Percentiles rank a stretch among this genome's conserved stretches.
Evolutionary conservation across 2,329 filamentous ascomycete species (phyloP).

Genomic region (Neopestalotiopsis clavispora): DNA sequence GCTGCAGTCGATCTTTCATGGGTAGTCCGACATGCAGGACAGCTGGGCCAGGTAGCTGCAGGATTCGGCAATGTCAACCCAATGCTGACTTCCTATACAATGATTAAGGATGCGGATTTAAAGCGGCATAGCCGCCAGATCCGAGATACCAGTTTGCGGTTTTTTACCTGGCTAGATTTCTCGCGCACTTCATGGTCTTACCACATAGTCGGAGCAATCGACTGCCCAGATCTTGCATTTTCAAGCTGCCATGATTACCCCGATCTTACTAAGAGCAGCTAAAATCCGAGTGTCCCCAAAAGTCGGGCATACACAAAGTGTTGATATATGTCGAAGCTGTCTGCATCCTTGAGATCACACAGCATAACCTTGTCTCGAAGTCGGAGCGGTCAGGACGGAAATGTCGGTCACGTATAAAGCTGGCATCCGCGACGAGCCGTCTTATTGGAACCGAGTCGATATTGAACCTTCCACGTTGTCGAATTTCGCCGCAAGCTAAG

Average conservation of each 20-base stretch:
- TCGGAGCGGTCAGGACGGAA: neutral
- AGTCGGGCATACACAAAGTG: neutral
- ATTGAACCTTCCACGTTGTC: neutral
- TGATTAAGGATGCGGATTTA: neutral
- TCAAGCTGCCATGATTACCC: neutral
- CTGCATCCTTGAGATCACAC: neutral
- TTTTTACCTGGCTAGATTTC: neutral
- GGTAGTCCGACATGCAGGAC: neutral
- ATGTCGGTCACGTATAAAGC: neutral
- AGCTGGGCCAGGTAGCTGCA: neutral
- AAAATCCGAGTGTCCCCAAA: neutral
- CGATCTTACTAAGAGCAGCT: neutral
- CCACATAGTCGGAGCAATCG: neutral
- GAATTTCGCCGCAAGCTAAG: too few species aligned
- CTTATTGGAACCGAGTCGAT: neutral
- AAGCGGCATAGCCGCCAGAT: neutral
- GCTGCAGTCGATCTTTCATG: neutral
- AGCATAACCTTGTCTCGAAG: neutral
- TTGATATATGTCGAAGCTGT: neutral
- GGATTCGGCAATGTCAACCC: neutral
- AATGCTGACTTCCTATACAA: neutral
- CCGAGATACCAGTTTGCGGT: neutral
- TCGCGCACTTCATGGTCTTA: neutral
- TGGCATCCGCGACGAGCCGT: neutral
- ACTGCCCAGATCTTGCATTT: neutral